Evolutionary conservation across 352 stramenopile species (phyloP), one percentile per base, ranked within the genome.

Genomic region (Pythium volutum): DNA sequence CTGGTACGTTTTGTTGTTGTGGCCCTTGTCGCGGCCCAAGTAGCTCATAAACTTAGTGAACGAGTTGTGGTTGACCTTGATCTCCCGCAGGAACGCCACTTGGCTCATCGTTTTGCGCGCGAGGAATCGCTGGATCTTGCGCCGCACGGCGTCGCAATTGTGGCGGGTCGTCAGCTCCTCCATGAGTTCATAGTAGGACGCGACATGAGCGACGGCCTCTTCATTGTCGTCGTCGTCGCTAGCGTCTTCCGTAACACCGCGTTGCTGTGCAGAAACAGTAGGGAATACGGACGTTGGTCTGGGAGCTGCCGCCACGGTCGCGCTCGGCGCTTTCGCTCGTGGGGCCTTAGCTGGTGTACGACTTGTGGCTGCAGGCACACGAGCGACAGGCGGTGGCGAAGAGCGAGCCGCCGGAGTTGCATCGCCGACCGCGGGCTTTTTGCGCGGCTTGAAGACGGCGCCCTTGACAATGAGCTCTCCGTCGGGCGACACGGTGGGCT

Each of bases 41-140:
- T 79, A 70, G 54, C 74, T 66, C 77, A 87, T 82, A 61, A 82
- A 87, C 7, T 72, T 61, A 23, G 68, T 69, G 55, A 64, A 86
- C 53, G 74, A 83, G 64, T 83, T 80, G 62, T 58, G 71, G 55
- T 86, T 86, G 52, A 67, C 68, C 29, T 69, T 33, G 54, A 80
- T 81, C 10, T 57, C 31, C 14, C 69, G 68, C 0, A 83, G 62
- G 31, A 75, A 83, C 22, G 70, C 70, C 2, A 70, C 69, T 64
- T 81, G 74, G 18, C 70, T 83, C 67, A 86, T 81, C 53, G 71
- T 75, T 48, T 83, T 86, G 9, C 68, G 69, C 29, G 67, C 70
- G 11, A 86, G 49, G 45, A 83, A 86, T 31, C 72, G 62, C 62
- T 76, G 68, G 53, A 83, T 81, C 62, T 78, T 75, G 49, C 64